Evolutionary conservation across 768 basidiomycete genomes (phyloP), one percentile per base, ranked within the genome.

Genomic region (Lactifluus rugatus): DNA sequence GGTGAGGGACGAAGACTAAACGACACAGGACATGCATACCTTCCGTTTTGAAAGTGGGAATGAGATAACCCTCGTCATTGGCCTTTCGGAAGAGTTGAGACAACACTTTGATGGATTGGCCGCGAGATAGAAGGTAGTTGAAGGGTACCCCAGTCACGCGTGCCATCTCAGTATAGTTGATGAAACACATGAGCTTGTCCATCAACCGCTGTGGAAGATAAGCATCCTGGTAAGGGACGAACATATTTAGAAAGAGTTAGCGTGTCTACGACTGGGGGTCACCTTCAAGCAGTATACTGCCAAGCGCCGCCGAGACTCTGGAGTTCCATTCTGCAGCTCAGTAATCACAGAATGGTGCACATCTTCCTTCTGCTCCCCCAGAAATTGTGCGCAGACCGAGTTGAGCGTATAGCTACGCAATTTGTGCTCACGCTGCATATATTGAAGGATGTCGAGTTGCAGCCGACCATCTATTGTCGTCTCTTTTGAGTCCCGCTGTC

Each of bases 111-210:
- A 99, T 97, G 42, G 95, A 97, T 70, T 99, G 96, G 1, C 96
- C 96, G 41, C 95, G 83, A 19, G 93, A 79, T 8, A 99, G 78
- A 7, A 99, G 79, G 69, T 83, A 97, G 67, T 97, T 98, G 81
- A 99, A 99, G 0, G 96, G 96, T 11, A 99, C 93, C n/a, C 96
- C 96, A 0, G 96, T 99, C 3, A 99, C 96, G 70, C 96, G 89
- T n/a, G 96, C 81, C 96, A 99, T 98, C 70, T 99, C 96, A 47
- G 83, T 86, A 68, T 96, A 97, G 71, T 99, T 99, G 71, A 99
- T 86, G 66, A 99, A 93, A 62, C 93, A 98, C 96, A 98, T 97
- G 32, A 99, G 78, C 71, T 98, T 99, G 71, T 98, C 96, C 71
- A 99, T 79, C 39, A 98, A 71, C 54, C 96, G 78, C 71, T 99